A percentile compares a stretch with the other conserved stretches of the same genome.
Evolutionary conservation across 805 yeast species (phyloP).

Genomic region (Metschnikowia kofuensis): DNA sequence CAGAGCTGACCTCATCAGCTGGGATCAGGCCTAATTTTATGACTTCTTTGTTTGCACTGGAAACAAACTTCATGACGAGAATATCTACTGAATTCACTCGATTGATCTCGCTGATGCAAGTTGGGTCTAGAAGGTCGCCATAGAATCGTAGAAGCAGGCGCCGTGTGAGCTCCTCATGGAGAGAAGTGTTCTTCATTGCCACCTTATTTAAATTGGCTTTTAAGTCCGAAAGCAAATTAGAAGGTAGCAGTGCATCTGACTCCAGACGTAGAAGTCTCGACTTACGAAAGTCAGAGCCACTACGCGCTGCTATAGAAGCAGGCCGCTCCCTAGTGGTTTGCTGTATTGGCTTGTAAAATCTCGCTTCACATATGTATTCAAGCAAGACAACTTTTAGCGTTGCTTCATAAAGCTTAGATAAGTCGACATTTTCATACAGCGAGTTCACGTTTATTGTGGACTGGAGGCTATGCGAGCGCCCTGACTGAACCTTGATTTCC

Average conservation of each 20-base stretch:
- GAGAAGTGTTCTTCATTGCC: slow-evolving; percentile 40
- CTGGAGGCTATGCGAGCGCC: slow-evolving; percentile 15
- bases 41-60: slow-evolving; percentile 51
- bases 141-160: slow-evolving; percentile 61
- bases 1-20: slow-evolving; percentile 27
- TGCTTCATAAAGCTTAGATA: slow-evolving; percentile 43
- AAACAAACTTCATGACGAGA: slow-evolving; percentile 50
- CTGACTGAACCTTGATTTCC: background rate
- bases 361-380: slow-evolving; percentile 62
- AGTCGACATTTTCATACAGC: slow-evolving; percentile 19
- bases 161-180: slow-evolving; percentile 49
- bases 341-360: slow-evolving; percentile 44
- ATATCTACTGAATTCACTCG: slow-evolving; percentile 41
- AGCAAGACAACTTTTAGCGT: slow-evolving; percentile 54
- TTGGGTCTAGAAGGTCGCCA: slow-evolving; percentile 54
- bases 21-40: slow-evolving; percentile 37
- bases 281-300: slow-evolving; percentile 9
- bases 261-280: slow-evolving; percentile 10
- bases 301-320: background rate
- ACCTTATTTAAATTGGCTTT: slow-evolving; percentile 43
- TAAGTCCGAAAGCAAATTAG: slow-evolving; percentile 35
- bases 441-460: slow-evolving; percentile 16
- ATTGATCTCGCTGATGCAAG: slow-evolving; percentile 30
- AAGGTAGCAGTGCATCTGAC: slow-evolving; percentile 27
- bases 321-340: background rate